Evolutionary conservation across 2,329 filamentous ascomycete species (phyloP), one percentile per base, ranked within the genome.

Genomic region (Diaporthe batatas): DNA sequence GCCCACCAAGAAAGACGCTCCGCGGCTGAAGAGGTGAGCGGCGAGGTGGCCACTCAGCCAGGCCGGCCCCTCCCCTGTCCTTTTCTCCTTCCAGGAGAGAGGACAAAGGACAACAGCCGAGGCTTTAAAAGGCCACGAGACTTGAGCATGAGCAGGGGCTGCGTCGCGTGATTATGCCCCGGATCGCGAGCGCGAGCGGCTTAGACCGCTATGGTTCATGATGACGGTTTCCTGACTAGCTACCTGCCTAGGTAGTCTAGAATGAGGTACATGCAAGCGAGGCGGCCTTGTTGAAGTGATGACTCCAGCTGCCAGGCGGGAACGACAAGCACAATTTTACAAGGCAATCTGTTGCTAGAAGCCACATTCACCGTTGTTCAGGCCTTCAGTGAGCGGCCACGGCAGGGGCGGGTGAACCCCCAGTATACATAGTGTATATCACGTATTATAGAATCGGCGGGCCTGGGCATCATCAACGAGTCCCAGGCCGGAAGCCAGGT

Each of bases 351-450:
- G 47, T 39, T 53, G 47, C 32, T 16, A 4, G 11, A 53, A 16
- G 36, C 47, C 36, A 25, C 1, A 10, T 36, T 11, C 18, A 18
- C 8, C 11, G 2, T 12, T 14, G 32, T 39, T 16, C 47, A 39
- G 29, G 44, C 29, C 47, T 32, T 14, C 32, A 47, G 32, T 11
- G 11, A 14, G 14, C 18, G 47, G 47, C 51, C n/a, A 2, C 16
- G 21, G 39, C 14, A 53, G 47, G 25, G 21, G 3, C 12, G n/a
- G 32, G n/a, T 34, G 29, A 12, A n/a, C n/a, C 29, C 12, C 39
- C 12, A 25, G 25, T 53, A 49, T 25, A 67, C 47, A 53, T 65
- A 6, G 16, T 67, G 34, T 67, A 39, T 36, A 51, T 34, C 62
- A 53, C 62, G 47, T 39, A 25, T 29, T 23, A 53, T 67, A 29